Percentiles rank a stretch among this genome's conserved stretches.
Conservation (phyloP, 352 stramenopile genomes). For the Phytophthora idaei region DNA sequence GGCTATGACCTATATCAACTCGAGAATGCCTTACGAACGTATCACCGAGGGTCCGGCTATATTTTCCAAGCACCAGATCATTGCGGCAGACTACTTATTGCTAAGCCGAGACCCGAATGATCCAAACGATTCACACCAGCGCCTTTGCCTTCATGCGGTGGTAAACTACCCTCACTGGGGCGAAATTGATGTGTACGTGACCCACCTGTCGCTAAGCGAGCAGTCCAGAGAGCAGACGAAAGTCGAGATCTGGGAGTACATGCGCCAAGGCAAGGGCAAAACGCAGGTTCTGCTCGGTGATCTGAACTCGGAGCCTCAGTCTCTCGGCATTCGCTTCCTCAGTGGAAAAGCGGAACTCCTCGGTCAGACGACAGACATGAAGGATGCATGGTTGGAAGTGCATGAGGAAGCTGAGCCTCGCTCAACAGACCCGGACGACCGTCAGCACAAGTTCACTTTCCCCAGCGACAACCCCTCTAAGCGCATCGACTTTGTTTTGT, state of each 20-base stretch:
- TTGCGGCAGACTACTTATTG: constrained; percentile 82
- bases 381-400: constrained; percentile 75
- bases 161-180: constrained; percentile 72
- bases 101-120: constrained; percentile 82
- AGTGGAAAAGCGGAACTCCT: constrained; percentile 62
- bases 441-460: constrained; percentile 78
- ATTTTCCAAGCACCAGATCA: constrained; percentile 81
- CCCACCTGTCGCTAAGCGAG: constrained; percentile 85
- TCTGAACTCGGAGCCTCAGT: constrained; percentile 88
- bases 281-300: constrained; percentile 86
- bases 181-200: constrained; percentile 85
- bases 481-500: constrained; percentile 89
- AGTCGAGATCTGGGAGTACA: constrained; percentile 84
- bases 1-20: constrained; percentile 86
- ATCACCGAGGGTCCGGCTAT: constrained; percentile 87
- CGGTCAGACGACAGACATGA: constrained; percentile 67
- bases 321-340: constrained; percentile 78
- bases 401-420: constrained; percentile 65
- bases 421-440: constrained; percentile 53
- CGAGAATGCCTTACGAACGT: constrained; percentile 58
- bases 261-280: constrained; percentile 59
- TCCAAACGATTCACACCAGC: constrained; percentile 85
- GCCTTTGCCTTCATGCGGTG: constrained; percentile 80
- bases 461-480: constrained; percentile 85
- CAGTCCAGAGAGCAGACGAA: constrained; percentile 74